A percentile compares a stretch with the other conserved stretches of the same genome.
phyloP scores from a whole-genome alignment of 2,329 filamentous ascomycete genomes.

The Scleromitrula shiraiana region DNA sequence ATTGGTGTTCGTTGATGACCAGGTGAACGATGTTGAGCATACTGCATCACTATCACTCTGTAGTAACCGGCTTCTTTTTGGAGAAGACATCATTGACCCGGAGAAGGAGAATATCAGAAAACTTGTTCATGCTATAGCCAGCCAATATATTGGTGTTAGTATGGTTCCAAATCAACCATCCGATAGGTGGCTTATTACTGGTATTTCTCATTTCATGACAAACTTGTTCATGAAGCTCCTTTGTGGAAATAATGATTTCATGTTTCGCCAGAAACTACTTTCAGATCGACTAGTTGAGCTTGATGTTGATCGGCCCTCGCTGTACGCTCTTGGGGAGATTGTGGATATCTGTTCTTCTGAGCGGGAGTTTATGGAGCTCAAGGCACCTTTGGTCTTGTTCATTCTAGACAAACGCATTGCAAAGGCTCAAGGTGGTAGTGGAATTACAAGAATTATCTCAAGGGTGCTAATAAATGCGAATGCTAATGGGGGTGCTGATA shows the following conservation, averaged over 20 bases:
- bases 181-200: conserved; percentile 85
- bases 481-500: conserved; percentile 65
- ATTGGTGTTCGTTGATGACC: conserved; percentile 87
- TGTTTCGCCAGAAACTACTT: conserved; percentile 79
- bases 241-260: conserved; percentile 90
- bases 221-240: conserved; percentile 86
- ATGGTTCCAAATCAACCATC: conserved; percentile 73
- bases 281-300: conserved; percentile 74
- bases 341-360: conserved; percentile 79
- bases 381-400: conserved; percentile 84
- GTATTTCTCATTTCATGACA: conserved; percentile 90
- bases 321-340: conserved; percentile 70
- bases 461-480: conserved; percentile 81
- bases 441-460: conserved; percentile 72
- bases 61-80: conserved; percentile 78
- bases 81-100: conserved; percentile 76
- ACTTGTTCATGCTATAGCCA: conserved; percentile 75
- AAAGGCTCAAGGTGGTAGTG: conserved; percentile 78
- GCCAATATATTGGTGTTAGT: conserved; percentile 91
- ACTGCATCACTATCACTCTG: conserved; percentile 80
- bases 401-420: conserved; percentile 87
- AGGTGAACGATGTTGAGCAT: conserved; percentile 64
- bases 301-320: conserved; percentile 73
- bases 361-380: conserved; percentile 81
- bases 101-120: conserved; percentile 74